Evolutionary conservation across 768 basidiomycete species (phyloP).

Genomic region (Kwoniella dendrophila): DNA sequence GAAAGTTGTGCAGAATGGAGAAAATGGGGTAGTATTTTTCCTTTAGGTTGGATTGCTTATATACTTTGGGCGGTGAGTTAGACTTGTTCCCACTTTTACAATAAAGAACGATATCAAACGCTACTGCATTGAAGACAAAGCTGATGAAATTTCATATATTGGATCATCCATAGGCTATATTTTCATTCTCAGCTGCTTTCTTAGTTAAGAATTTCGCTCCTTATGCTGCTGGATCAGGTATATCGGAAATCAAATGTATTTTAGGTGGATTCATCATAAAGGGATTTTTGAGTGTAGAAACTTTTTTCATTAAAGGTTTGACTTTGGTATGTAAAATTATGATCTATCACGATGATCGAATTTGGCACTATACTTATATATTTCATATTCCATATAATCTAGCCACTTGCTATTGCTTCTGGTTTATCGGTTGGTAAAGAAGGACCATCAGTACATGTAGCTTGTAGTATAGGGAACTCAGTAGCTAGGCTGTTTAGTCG

Average conservation of each 20-base stretch:
- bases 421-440: conserved; percentile 97
- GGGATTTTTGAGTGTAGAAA: conserved; percentile 85
- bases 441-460: conserved; percentile 96
- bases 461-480: conserved; percentile 86
- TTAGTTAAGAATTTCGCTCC: conserved; percentile 85
- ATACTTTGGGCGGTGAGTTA: conserved; percentile 80
- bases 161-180: conserved; percentile 63
- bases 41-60: conserved; percentile 76
- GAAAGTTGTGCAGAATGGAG: conserved; percentile 85
- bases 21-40: conserved; percentile 76
- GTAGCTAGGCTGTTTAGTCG: conserved; percentile 81
- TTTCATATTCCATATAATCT: no score
- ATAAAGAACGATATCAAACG: not conserved
- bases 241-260: conserved; percentile 98
- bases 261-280: conserved; percentile 96
- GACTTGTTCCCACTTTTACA: not conserved
- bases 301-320: conserved; percentile 89
- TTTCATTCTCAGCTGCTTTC: conserved; percentile 84
- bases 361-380: no score
- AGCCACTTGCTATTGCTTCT: conserved; percentile 97
- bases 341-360: no score
- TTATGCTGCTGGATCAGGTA: conserved; percentile 96
- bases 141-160: not conserved
- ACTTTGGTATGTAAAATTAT: no score
- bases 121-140: no score